Base-by-base conservation (phyloP, 768 basidiomycete genomes). In the Mycena albidolilacea region DNA sequence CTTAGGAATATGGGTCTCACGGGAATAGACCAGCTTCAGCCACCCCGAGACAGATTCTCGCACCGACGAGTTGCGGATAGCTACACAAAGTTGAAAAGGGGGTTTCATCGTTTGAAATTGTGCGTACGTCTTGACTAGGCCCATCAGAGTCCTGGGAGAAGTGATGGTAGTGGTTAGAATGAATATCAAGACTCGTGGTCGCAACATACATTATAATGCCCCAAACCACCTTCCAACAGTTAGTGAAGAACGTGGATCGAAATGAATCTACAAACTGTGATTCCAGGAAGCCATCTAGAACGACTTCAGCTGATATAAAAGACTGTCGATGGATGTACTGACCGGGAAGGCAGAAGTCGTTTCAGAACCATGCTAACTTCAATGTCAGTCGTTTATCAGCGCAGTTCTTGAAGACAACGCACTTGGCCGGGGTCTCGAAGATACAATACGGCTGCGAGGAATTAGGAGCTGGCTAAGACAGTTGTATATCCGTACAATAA, bases 371-470 rank as follows among this genome's bases (percentile, higher is more conserved):
- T 78, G 64, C 87, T 88, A 69, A 46, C 37, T 44, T n/a, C 4
- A 57, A 39, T n/a, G 54, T 61, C 64, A 65, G 76, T 77, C 64
- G 57, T 69, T 21, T 23, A 23, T n/a, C 41, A 55, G 55, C 38
- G 8, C 30, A 5, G 23, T 23, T 23, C 17, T 8, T 7, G 41
- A 17, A 5, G 19, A n/a, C 30, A 15, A 77, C 85, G 44, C 71
- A 92, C 91, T 94, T 94, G 37, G 91, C 87, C 0, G 92, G 92
- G 71, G 89, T 91, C 82, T 93, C 92, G 69, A 91, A 91, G 61
- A 89, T 82, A 76, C 90, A 90, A 74, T 89, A 90, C 9, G 88
- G 88, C 90, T 89, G 73, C 55, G 37, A 2, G 48, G 9, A 46
- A 67, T 63, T 21, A 72, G n/a, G 50, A 54, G 44, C 37, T 57